A percentile compares a stretch with the other conserved stretches of the same genome.
Conservation (phyloP, 225 moss, liverwort and hornwort genomes). For the Asterella californica region DNA sequence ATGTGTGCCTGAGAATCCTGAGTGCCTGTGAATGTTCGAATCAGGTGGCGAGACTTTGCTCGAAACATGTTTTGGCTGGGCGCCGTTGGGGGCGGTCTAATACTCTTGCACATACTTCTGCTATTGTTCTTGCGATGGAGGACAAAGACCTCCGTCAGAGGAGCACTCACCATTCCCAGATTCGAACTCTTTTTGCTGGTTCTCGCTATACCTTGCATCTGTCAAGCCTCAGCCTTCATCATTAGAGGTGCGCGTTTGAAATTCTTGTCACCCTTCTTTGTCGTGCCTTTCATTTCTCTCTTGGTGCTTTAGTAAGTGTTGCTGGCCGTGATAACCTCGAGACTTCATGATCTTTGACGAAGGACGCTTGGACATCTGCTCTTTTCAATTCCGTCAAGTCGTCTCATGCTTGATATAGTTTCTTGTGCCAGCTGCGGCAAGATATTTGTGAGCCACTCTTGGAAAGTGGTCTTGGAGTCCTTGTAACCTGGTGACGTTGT, state of each 20-base stretch:
- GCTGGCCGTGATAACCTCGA: too few relatives aligned
- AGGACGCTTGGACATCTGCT: not conserved
- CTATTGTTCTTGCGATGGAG: conserved; percentile 73
- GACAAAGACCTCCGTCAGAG: conserved; percentile 54
- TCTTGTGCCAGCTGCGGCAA: not conserved
- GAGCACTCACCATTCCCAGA: conserved; percentile 73
- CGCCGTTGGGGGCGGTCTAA: conserved; percentile 54
- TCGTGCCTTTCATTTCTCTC: not conserved
- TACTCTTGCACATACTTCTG: conserved; percentile 57
- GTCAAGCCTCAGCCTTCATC: conserved; percentile 75
- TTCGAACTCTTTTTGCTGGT: conserved; percentile 89
- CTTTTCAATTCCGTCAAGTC: not conserved
- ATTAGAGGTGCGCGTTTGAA: conserved; percentile 52
- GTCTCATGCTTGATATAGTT: not conserved
- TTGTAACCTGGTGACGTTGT: not conserved
- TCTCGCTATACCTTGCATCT: conserved; percentile 64
- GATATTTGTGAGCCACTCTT: not conserved
- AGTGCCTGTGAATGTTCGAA: not conserved
- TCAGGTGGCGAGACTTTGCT: conserved; percentile 76
- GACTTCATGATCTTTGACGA: not conserved
- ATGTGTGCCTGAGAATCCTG: not conserved
- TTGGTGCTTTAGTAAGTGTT: not conserved
- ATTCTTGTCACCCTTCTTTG: not conserved
- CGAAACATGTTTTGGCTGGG: conserved; percentile 87
- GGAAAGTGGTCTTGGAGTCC: not conserved